Evolutionary conservation across 1,284 basidiomycete genomes (phyloP), one percentile per base, ranked within the genome.

Genomic region (Fomitopsis betulina): DNA sequence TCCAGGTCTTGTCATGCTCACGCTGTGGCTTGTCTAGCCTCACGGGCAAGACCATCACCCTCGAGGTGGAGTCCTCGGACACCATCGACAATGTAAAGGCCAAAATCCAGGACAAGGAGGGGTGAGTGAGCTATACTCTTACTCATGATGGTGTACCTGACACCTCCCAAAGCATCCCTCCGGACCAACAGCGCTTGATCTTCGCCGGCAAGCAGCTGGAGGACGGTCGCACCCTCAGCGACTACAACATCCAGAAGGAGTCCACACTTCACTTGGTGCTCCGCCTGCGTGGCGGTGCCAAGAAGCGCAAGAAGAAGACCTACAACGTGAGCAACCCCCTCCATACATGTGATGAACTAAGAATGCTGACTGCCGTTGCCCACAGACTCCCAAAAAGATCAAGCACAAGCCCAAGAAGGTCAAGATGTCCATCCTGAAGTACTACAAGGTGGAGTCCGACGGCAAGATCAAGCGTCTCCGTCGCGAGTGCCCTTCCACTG

Each of bases 371-470:
- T 27, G 7, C 38, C 12, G 19, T 42, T 17, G 30, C 32, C 27
- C 51, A 56, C 39, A 95, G 93, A 96, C 95, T 74, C 96, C 96
- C 79, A 99, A 99, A 89, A 98, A 98, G 85, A 88, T 98, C 86
- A 98, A 98, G 89, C 96, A 98, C 85, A 98, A 98, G 89, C 90
- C 91, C 78, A 96, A 96, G 86, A 97, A 98, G 86, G 94, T 98
- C 84, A 99, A 96, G 82, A 94, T 97, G 96, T 82, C 94, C 71
- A 96, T 98, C 81, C 84, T 99, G 76, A 98, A 98, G 81, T 98
- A 97, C 86, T 98, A 98, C 85, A 97, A 96, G 82, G 96, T 99
- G 72, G 96, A 98, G 79, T 94, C 93, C 59, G 96, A 98, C 72
- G 97, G 96, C 76, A 97, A 97, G 83, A 96, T 99, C 84, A 96